These are phyloP conservation scores for Plasmodium coatneyi DNA, from an alignment of 169 alveolate genomes.

Conservation along the genomic window DNA sequence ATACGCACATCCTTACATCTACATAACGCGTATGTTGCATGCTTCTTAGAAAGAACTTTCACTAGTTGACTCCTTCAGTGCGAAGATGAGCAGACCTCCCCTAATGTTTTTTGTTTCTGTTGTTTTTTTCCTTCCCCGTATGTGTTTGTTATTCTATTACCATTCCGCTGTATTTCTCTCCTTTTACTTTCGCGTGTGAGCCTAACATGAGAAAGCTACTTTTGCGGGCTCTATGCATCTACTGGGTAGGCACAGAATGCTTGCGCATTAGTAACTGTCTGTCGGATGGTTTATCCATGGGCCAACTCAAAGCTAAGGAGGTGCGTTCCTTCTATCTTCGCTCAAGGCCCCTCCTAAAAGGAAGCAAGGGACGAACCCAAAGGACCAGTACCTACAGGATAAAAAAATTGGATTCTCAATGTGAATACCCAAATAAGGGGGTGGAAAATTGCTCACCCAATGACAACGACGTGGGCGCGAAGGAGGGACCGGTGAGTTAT, in stretches of 20 bases:
- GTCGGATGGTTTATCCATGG: not conserved
- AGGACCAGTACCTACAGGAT: not conserved
- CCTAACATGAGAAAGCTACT: conserved; percentile 12
- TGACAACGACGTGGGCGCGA: not conserved
- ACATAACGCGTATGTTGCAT: not conserved
- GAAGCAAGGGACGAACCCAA: not conserved
- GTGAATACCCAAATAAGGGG: not conserved
- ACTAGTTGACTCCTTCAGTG: not conserved
- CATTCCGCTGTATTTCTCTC: not conserved
- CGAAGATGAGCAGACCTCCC: not conserved
- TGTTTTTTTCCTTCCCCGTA: not conserved
- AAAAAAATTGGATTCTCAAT: not conserved
- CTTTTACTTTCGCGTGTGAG: not conserved
- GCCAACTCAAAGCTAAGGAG: not conserved
- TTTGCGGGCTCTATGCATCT: conserved; percentile 5
- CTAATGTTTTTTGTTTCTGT: not conserved
- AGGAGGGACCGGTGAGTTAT: not conserved
- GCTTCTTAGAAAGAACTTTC: not conserved
- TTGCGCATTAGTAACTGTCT: not conserved
- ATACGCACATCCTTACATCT: not conserved
- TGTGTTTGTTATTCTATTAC: not conserved
- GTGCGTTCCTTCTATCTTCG: not conserved
- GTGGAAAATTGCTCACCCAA: not conserved
- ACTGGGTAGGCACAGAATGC: conserved; percentile 6
- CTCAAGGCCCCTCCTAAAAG: conserved; percentile 1